Conservation (phyloP, 768 basidiomycete species). For the Agaricus blazei region DNA sequence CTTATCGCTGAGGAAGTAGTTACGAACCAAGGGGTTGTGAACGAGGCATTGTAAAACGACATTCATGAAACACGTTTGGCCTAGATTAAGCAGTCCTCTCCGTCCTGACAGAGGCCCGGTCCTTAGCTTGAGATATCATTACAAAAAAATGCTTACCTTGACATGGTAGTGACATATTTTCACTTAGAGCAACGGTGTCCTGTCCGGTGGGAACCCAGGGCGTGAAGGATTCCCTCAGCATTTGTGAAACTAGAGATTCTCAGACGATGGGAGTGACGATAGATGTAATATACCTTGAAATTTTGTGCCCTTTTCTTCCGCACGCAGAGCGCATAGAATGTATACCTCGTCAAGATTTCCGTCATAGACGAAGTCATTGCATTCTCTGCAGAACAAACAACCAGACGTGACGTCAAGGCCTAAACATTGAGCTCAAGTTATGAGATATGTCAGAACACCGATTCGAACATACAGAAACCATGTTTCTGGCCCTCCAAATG, state of each 20-base stretch:
- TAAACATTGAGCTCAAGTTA: constrained; percentile 20
- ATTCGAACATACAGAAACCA: constrained; percentile 55
- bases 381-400: constrained; percentile 66
- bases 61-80: constrained; percentile 93
- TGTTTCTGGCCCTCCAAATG: constrained; percentile 61
- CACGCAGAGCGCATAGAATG: constrained; percentile 36
- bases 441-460: neutral
- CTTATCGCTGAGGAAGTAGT: constrained; percentile 87
- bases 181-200: constrained; percentile 41
- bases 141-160: constrained; percentile 48
- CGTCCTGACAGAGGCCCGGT: constrained; percentile 42
- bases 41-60: constrained; percentile 86
- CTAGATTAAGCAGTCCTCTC: constrained; percentile 83
- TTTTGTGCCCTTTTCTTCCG: constrained; percentile 58
- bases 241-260: constrained; percentile 27
- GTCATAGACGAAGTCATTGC: constrained; percentile 73
- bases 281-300: constrained; percentile 44
- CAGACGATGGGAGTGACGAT: neutral
- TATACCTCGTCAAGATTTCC: constrained; percentile 42
- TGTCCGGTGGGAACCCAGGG: constrained; percentile 34
- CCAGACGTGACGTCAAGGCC: constrained; percentile 75
- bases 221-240: constrained; percentile 29
- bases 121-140: neutral
- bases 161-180: constrained; percentile 55
- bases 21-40: constrained; percentile 84